Percentiles rank a stretch among this genome's conserved stretches.
Conservation (phyloP, 345 rosid species). For the Salix koriyanagi region DNA sequence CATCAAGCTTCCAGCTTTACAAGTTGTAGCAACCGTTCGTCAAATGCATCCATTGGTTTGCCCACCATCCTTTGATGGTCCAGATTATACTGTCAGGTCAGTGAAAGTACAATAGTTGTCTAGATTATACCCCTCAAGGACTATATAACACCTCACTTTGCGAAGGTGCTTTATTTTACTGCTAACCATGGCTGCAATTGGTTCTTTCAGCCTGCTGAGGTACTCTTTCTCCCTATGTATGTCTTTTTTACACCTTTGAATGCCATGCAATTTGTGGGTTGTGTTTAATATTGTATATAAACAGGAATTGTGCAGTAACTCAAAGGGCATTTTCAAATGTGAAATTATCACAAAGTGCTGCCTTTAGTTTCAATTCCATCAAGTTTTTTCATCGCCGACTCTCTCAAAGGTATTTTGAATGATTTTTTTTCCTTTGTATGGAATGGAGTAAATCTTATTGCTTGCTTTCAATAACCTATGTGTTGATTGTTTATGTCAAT, state of each 20-base stretch:
- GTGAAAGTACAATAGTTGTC: too few relatives aligned
- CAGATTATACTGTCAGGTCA: neutral
- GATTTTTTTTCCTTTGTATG: neutral
- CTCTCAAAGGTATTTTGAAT: constrained; percentile 38
- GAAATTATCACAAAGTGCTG: constrained; percentile 21
- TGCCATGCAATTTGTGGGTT: neutral
- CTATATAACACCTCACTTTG: neutral
- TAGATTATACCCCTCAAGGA: neutral
- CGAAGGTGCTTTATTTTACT: neutral
- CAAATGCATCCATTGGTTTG: neutral
- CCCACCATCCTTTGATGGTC: neutral
- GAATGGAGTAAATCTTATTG: neutral
- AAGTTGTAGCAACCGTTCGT: neutral
- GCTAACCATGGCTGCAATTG: neutral
- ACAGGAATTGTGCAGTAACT: constrained; percentile 43
- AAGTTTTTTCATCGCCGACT: constrained; percentile 27
- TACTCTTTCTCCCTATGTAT: neutral
- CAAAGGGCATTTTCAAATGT: constrained; percentile 24
- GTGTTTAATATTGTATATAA: constrained; percentile 1
- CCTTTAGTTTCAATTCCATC: constrained; percentile 16
- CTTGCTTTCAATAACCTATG: neutral
- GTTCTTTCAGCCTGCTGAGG: neutral
- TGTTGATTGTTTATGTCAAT: neutral
- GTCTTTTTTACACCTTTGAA: neutral
- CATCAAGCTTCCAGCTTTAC: neutral